Evolutionary conservation across 345 rosid species (phyloP).

Genomic region (Gossypium thurberi): DNA sequence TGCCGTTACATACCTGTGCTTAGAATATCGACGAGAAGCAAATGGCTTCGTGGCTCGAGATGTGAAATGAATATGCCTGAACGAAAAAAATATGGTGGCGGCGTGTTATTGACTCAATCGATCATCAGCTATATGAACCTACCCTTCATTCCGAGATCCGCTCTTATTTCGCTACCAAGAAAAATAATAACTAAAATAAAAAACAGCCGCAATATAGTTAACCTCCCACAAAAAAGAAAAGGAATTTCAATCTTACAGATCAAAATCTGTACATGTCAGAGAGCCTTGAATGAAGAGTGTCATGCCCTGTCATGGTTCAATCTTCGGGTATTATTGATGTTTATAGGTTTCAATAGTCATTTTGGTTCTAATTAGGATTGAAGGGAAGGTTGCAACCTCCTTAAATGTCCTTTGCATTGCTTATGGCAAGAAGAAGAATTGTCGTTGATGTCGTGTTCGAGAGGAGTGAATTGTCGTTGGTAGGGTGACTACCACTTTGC

Average conservation of each 20-base stretch:
- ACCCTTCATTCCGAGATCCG: constrained; percentile 16
- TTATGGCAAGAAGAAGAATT: too few relatives aligned
- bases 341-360: too few relatives aligned
- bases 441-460: too few relatives aligned
- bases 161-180: constrained; percentile 20
- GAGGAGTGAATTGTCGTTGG: too few relatives aligned
- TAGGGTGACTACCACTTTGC: too few relatives aligned
- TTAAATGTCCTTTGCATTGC: too few relatives aligned
- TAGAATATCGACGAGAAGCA: background rate
- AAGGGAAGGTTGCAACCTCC: too few relatives aligned
- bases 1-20: background rate
- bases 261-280: constrained; percentile 17
- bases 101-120: constrained; percentile 12
- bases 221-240: constrained; percentile 23
- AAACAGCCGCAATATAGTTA: constrained; percentile 34
- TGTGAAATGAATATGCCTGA: background rate
- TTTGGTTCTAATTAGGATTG: too few relatives aligned
- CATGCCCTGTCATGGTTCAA: too few relatives aligned
- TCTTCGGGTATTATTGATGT: too few relatives aligned
- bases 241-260: constrained; percentile 16
- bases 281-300: too few relatives aligned
- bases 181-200: constrained; percentile 4
- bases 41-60: constrained; percentile 6
- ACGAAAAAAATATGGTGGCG: background rate
- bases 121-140: constrained; percentile 16